A percentile compares a stretch with the other conserved stretches of the same genome.
phyloP scores from a whole-genome alignment of 345 rosid species.

The Citrus sinensis region DVS_A1.0 CM039164.1:27732001-27732500 shows the following conservation, averaged over 20 bases:
- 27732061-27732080: slow-evolving; percentile 89
- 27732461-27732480: background rate
- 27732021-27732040: slow-evolving; percentile 86
- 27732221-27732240: slow-evolving; percentile 50
- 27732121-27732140: slow-evolving; percentile 86
- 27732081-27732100: slow-evolving; percentile 91
- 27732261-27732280: slow-evolving; percentile 8
- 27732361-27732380: slow-evolving; percentile 33
- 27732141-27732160: slow-evolving; percentile 94
- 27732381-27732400: slow-evolving; percentile 19
- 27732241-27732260: slow-evolving; percentile 26
- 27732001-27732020: slow-evolving; percentile 82
- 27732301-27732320: slow-evolving; percentile 17
- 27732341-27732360: slow-evolving; percentile 6
- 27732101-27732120: slow-evolving; percentile 72
- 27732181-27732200: slow-evolving; percentile 15
- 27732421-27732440: background rate
- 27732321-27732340: slow-evolving; percentile 17
- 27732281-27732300: slow-evolving; percentile 18
- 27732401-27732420: slow-evolving; percentile 13
- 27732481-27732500: slow-evolving; percentile 18
- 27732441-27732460: background rate
- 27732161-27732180: slow-evolving; percentile 66
- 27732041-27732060: slow-evolving; percentile 81
- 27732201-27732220: slow-evolving; percentile 37